Evolutionary conservation across 805 yeast genomes (phyloP), one percentile per base, ranked within the genome.

Genomic region (Monosporozyma servazzii): DNA sequence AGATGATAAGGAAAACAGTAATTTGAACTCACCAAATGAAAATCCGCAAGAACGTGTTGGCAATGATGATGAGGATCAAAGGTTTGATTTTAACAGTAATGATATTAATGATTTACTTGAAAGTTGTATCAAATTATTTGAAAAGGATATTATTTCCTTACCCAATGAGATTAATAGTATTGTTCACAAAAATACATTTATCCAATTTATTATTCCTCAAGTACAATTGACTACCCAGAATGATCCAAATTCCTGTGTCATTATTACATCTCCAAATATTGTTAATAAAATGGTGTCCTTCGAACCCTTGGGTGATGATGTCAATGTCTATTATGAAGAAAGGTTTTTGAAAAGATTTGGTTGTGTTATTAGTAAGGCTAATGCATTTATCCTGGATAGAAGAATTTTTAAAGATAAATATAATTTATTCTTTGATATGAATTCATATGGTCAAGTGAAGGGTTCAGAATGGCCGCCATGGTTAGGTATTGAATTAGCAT

Each of bases 191-290:
- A 79, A 85, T 43, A 85, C 81, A 62, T 71, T 82, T 54, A 74
- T 90, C 30, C 81, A 81, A 53, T 72, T 91, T 43, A 71, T 84
- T 5, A 79, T 88, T 27, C 96, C 97, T 0, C 96, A 91, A 65
- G 79, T 89, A 46, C 97, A 90, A 63, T 59, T 85, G 25, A 74
- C 78, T 47, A 72, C 79, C 15, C 74, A 74, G 30, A 72, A 73
- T 50, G 75, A 76, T 25, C 75, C 72, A 2, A 80, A 79, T 43
- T 71, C 85, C 2, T 79, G 86, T 48, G 73, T 88, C 11, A 65
- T 89, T 33, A 73, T 90, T n/a, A 77, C 86, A 2, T 79, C 96
- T 0, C 93, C 91, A 10, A 73, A 71, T 42, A 80, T 90, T 50
- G 84, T 85, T 58, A 64, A 83, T 27, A 81, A 85, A 54, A 78